phyloP scores from a whole-genome alignment of 306 rosid species.

The Pachyrhizus erosus region DNA sequence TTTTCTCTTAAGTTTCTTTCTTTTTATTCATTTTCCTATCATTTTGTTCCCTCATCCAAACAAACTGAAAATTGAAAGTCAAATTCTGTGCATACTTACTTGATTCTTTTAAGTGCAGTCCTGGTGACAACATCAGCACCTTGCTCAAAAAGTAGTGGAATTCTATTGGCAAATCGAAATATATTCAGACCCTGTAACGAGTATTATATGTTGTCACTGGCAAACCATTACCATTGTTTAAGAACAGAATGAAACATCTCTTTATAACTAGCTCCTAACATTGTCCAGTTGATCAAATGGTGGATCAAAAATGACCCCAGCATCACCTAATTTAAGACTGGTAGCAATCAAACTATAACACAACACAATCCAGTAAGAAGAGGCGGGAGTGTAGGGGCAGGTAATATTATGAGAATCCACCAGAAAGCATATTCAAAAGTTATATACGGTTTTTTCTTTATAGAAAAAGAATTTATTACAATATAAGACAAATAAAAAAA shows the following conservation, averaged over 20 bases:
- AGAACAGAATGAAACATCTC: slow-evolving; percentile 37
- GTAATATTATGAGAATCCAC: not conserved
- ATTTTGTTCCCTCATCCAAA: not conserved
- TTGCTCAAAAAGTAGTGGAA: slow-evolving; percentile 99
- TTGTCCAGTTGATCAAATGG: slow-evolving; percentile 22
- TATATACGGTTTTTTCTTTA: slow-evolving; percentile 10
- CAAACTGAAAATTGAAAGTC: not conserved
- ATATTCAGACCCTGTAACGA: slow-evolving; percentile 85
- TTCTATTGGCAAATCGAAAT: slow-evolving; percentile 96
- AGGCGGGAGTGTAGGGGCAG: not conserved
- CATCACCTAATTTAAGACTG: slow-evolving; percentile 9
- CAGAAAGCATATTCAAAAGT: slow-evolving; percentile 28
- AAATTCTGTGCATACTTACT: slow-evolving; percentile 52
- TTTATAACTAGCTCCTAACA: slow-evolving; percentile 38
- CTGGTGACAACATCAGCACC: slow-evolving; percentile 99
- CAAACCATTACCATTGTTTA: slow-evolving; percentile 28
- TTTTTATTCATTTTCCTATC: not conserved
- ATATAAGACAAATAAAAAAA: not conserved
- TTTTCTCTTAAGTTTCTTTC: not conserved
- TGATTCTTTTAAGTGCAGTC: slow-evolving; percentile 92
- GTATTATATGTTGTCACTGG: slow-evolving; percentile 27
- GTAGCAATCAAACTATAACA: slow-evolving; percentile 19
- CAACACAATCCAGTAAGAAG: not conserved
- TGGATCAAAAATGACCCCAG: slow-evolving; percentile 5
- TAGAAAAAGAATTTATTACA: not conserved